Evolutionary conservation across 148 eudicot genomes (phyloP).

Genomic region (Dianthus caryophyllus): DNA sequence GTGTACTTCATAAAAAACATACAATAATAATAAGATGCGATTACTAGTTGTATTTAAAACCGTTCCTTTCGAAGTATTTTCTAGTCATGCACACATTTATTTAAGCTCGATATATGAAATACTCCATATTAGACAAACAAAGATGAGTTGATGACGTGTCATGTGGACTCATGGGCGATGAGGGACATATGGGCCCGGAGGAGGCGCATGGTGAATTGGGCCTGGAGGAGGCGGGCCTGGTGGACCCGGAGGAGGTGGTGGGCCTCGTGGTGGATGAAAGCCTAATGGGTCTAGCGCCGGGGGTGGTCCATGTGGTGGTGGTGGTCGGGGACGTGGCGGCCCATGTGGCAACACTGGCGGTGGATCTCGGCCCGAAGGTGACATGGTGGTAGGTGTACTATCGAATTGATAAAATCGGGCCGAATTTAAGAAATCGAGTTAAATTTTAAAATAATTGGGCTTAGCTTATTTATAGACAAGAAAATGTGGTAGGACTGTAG

Average conservation of each 20-base stretch:
- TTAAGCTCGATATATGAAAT: too few species aligned
- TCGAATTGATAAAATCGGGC: neutral
- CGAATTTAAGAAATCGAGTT: too few species aligned
- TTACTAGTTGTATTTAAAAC: too few species aligned
- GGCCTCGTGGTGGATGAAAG: slow-evolving; percentile 20
- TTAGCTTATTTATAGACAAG: too few species aligned
- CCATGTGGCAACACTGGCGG: neutral
- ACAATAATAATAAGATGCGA: too few species aligned
- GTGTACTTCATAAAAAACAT: too few species aligned
- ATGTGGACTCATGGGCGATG: slow-evolving; percentile 1
- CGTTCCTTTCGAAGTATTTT: too few species aligned
- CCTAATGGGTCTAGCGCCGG: slow-evolving; percentile 3
- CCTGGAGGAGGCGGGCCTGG: slow-evolving; percentile 17
- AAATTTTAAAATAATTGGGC: too few species aligned
- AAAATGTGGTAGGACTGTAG: neutral
- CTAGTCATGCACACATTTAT: slow-evolving; percentile 1
- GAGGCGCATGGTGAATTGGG: slow-evolving; percentile 15
- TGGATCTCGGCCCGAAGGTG: neutral
- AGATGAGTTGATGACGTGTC: neutral
- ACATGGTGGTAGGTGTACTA: neutral
- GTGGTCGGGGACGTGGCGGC: slow-evolving; percentile 13
- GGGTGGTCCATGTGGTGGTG: slow-evolving; percentile 15
- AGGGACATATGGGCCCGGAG: slow-evolving; percentile 16
- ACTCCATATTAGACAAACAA: neutral
- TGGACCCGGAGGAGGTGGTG: slow-evolving; percentile 18